Evolutionary conservation across 306 rosid species (phyloP).

Genomic region (Bauhinia variegata): DNA sequence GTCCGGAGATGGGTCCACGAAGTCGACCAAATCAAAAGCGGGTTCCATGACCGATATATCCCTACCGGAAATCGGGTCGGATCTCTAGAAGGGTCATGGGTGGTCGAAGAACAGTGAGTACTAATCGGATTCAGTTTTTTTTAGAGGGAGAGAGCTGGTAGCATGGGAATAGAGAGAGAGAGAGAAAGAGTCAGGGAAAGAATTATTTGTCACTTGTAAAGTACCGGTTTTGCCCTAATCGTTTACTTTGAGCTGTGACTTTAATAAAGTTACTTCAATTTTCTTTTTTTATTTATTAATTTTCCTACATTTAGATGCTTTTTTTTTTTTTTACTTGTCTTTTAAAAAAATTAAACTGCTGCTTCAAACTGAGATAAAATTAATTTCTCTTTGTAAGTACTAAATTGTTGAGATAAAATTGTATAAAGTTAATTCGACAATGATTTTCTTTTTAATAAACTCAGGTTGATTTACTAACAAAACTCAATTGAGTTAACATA

Average conservation of each 20-base stretch:
- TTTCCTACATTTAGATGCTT: not conserved
- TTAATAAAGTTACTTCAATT: not conserved
- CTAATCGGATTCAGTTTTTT: conserved; percentile 31
- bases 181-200: not conserved
- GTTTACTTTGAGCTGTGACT: conserved; percentile 1
- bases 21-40: conserved; percentile 47
- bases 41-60: conserved; percentile 56
- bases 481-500: too few relatives aligned
- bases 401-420: too few relatives aligned
- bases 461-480: too few relatives aligned
- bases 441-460: too few relatives aligned
- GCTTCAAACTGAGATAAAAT: too few relatives aligned
- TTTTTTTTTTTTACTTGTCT: not conserved
- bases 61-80: conserved; percentile 38
- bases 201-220: conserved; percentile 1
- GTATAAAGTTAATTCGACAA: too few relatives aligned
- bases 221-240: conserved; percentile 23
- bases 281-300: not conserved
- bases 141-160: conserved; percentile 20
- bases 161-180: not conserved
- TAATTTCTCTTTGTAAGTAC: too few relatives aligned
- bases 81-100: conserved; percentile 25
- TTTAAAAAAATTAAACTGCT: not conserved
- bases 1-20: conserved; percentile 53
- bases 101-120: conserved; percentile 6